phyloP scores from a whole-genome alignment of 208 protist genomes.

The Entamoeba invadens region DNA sequence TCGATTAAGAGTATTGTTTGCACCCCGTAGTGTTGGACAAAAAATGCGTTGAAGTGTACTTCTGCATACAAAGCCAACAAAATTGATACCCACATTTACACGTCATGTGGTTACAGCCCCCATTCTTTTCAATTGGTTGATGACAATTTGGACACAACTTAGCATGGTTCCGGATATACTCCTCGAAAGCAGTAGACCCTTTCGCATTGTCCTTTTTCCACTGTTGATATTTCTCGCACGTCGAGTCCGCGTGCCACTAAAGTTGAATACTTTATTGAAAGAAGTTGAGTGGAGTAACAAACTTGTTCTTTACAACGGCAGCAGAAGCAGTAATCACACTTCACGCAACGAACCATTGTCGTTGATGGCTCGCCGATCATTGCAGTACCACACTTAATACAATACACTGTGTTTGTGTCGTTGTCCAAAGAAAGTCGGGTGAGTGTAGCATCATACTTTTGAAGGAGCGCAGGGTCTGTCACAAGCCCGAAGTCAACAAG shows the following conservation, averaged over 20 bases:
- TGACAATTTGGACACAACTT: background rate
- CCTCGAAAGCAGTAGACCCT: background rate
- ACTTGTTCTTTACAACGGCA: background rate
- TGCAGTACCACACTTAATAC: background rate
- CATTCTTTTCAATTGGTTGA: background rate
- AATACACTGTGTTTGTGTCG: background rate
- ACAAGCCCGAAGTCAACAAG: background rate
- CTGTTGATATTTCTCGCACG: background rate
- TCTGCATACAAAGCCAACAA: background rate
- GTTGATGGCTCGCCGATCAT: background rate
- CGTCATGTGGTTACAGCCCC: background rate
- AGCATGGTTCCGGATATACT: background rate
- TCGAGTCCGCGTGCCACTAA: background rate
- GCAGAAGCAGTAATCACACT: background rate
- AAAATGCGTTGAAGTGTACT: background rate
- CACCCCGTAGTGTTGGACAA: background rate
- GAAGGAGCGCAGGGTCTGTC: background rate
- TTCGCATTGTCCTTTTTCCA: background rate
- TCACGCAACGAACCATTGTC: background rate
- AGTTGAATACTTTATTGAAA: background rate
- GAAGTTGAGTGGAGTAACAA: background rate
- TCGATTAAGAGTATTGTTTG: background rate
- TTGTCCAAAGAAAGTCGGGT: background rate
- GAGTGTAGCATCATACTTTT: background rate
- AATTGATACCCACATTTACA: background rate